Evolutionary conservation across 2,329 filamentous ascomycete species (phyloP), one percentile per base, ranked within the genome.

Genomic region (Sporothrix inflata): DNA sequence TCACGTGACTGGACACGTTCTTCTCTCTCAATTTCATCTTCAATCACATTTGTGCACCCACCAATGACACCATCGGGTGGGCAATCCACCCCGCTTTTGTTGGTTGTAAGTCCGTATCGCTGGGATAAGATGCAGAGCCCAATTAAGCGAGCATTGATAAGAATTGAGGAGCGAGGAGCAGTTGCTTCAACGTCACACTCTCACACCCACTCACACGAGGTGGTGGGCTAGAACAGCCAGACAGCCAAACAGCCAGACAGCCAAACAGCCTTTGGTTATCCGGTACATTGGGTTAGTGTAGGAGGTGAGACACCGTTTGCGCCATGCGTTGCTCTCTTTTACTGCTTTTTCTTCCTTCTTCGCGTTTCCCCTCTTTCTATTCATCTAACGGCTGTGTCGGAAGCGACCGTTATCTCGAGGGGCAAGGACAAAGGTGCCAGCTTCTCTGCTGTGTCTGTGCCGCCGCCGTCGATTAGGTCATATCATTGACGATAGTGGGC

Each of bases 111-210:
- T 24, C 34, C 49, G 14, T 12, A 24, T 40, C 57, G 34, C 38
- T 53, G 49, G 6, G 30, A 34, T 34, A 34, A 34, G 12, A 47
- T 47, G 45, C 14, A 47, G 45, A 34, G 30, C 30, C 57, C 57
- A 63, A 61, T 63, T n/a, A 42, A 12, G 38, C 60, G 60, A 45
- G n/a, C 57, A 63, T 34, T 65, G 60, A 45, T 45, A 63, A 63
- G 57, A 63, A 45, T 4, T 11, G 8, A 12, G 45, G 14, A 16
- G 45, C 21, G 51, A 55, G 24, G 6, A 34, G 21, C 12, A 42
- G 21, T 24, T n/a, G 60, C 38, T 16, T 45, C 38, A 12, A 45
- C 38, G 45, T 27, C 51, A 55, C 45, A 47, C 34, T 11, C 21
- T 53, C 51, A 53, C 57, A 61, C 38, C 60, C 60, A 45, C 60